Base-by-base conservation (phyloP, 1,139 yeast species). In the Scheffersomyces segobiensis region DNA sequence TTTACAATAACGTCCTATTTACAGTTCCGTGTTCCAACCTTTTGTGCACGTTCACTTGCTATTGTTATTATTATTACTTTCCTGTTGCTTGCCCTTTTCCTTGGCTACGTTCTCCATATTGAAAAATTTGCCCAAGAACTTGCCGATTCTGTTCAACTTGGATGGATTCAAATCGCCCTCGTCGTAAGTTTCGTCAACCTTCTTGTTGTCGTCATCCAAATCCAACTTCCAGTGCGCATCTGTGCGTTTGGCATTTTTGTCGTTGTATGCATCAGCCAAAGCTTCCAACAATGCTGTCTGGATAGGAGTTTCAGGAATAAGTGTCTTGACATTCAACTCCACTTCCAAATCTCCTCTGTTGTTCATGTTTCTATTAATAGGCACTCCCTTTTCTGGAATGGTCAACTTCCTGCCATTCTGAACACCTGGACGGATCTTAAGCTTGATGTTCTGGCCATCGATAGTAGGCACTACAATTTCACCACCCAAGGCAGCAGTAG, bases 401-500 rank as follows among this genome's bases (percentile, higher is more conserved):
- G 91, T 88, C 59, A 93, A 84, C 32, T 81, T 81, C 57, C 87
- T 84, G 32, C 96, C 97, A 49, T 84, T 79, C 70, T 91, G 96
- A 1, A 97, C 91, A 0, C 97, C 98, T 0, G 91, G 79, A 55
- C 96, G 87, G n/a, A 96, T 87, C 72, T 87, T 91, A 59, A 95
- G 76, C 71, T 93, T 89, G 60, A 96, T 79, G 52, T 83, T 81
- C 50, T 85, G 87, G 5, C 91, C 93, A 63, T 88, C 93, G 47
- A 95, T 83, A 0, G 98, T 93, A 49, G 98, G 98, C 17, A 95
- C 87, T 53, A 89, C 85, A 39, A 95, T 83, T 56, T 86, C 87
- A 47, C 99, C 99, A 59, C 99, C 99, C 54, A 95, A 80, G 0
- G 97, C 95, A 2, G 99, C 99, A 0, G 99, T 95, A 0, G 99